Conservation (phyloP, 2,329 filamentous ascomycete species). For the Neopestalotiopsis sp. region DNA sequence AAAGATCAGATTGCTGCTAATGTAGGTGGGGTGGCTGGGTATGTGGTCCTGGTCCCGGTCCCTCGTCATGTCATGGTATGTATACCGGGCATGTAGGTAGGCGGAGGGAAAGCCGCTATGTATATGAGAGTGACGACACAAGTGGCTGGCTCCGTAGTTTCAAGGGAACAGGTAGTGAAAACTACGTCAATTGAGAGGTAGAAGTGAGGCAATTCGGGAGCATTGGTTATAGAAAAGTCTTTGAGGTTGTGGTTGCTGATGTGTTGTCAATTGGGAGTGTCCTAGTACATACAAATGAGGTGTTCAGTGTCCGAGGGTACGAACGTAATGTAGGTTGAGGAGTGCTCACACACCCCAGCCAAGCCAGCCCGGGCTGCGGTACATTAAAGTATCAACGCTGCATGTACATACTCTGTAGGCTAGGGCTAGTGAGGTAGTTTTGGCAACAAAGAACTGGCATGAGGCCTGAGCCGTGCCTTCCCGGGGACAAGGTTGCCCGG, state of each 20-base stretch:
- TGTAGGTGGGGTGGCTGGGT: slow-evolving; percentile 21
- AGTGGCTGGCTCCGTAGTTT: neutral
- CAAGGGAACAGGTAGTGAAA: slow-evolving; percentile 17
- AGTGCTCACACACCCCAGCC: too few species aligned
- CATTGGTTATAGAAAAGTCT: slow-evolving; percentile 28
- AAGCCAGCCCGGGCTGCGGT: too few species aligned
- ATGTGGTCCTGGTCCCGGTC: neutral
- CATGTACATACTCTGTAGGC: too few species aligned
- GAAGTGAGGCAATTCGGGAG: slow-evolving; percentile 28
- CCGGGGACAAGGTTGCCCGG: too few species aligned
- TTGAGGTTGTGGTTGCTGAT: slow-evolving; percentile 24
- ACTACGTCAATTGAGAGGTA: slow-evolving; percentile 11
- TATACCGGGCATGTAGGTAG: neutral
- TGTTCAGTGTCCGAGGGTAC: neutral
- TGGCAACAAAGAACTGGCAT: too few species aligned
- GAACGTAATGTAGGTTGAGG: neutral
- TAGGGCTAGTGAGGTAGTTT: too few species aligned
- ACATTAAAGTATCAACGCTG: too few species aligned
- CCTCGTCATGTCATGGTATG: neutral
- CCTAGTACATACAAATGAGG: neutral
- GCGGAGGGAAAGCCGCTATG: neutral
- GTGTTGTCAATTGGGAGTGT: slow-evolving; percentile 22
- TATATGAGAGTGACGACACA: slow-evolving; percentile 1
- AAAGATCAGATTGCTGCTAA: slow-evolving; percentile 26
- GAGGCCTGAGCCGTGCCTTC: too few species aligned